Conservation (phyloP, 116 monocot species). For the Papilionanthe hybrid region DNA sequence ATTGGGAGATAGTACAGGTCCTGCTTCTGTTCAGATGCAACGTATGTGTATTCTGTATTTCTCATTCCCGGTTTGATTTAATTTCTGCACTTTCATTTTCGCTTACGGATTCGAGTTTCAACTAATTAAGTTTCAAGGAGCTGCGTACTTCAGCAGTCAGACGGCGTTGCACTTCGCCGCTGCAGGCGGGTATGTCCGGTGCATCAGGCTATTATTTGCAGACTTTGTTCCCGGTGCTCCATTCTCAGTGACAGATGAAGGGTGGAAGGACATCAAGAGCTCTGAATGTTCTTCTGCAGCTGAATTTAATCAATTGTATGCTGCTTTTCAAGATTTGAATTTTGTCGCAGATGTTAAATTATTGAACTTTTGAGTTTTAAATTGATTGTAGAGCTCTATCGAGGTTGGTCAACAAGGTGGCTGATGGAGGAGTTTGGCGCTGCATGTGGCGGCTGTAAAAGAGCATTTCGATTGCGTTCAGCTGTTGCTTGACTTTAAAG, state of each 20-base stretch:
- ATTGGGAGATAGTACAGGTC: slow-evolving; percentile 83
- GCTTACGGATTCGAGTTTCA: not conserved
- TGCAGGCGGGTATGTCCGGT: slow-evolving; percentile 58
- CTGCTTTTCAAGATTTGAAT: not conserved
- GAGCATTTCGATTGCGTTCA: slow-evolving; percentile 76
- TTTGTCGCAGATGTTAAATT: not conserved
- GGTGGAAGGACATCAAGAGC: slow-evolving; percentile 9
- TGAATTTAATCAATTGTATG: slow-evolving; percentile 25
- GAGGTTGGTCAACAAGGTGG: slow-evolving; percentile 55
- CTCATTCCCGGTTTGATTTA: not conserved
- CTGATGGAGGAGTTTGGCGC: too few species aligned
- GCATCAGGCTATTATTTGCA: slow-evolving; percentile 69
- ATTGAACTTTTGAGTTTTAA: not conserved
- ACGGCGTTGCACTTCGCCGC: slow-evolving; percentile 92
- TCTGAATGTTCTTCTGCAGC: slow-evolving; percentile 18
- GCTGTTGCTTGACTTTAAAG: slow-evolving; percentile 79
- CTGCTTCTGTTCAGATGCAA: slow-evolving; percentile 64
- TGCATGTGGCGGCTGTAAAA: slow-evolving; percentile 57
- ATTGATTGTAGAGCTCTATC: slow-evolving; percentile 43
- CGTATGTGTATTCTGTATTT: slow-evolving; percentile 26
- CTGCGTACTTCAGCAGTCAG: slow-evolving; percentile 73
- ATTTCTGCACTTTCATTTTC: not conserved
- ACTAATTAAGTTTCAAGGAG: slow-evolving; percentile 41
- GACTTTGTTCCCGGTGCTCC: slow-evolving; percentile 65
- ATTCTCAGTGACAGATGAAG: slow-evolving; percentile 8